A percentile compares a stretch with the other conserved stretches of the same genome.
phyloP scores from a whole-genome alignment of 257 asterid species.

The Cordia subcordata region DNA sequence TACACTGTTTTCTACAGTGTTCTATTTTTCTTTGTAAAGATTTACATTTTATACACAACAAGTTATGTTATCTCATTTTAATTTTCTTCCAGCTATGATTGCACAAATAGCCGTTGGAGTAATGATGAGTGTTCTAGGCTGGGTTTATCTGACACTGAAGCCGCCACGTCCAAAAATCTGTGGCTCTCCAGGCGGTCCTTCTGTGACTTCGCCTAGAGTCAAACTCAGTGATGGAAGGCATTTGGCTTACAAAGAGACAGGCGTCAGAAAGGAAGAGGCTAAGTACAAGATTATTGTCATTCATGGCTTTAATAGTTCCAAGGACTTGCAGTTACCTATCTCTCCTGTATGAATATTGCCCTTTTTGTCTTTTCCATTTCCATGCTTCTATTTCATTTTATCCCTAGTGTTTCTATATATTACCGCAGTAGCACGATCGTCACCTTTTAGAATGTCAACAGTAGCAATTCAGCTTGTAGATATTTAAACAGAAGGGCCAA shows the following conservation, averaged over 20 bases:
- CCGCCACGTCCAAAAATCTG: conserved; percentile 66
- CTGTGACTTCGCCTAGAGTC: conserved; percentile 59
- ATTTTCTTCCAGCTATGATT: conserved; percentile 45
- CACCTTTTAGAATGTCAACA: no score
- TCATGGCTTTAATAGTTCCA: conserved; percentile 70
- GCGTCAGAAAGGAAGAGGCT: conserved; percentile 60
- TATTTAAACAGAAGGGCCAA: no score
- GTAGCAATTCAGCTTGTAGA: no score
- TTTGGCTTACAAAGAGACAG: conserved; percentile 70
- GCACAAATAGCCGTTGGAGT: conserved; percentile 43
- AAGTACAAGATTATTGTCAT: conserved; percentile 46
- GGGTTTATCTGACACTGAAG: conserved; percentile 48
- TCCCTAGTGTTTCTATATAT: not conserved
- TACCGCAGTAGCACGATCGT: no score
- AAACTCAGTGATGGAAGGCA: conserved; percentile 68
- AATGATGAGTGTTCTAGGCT: conserved; percentile 39
- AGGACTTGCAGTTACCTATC: conserved; percentile 46
- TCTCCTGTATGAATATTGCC: conserved; percentile 41
- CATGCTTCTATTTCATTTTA: not conserved
- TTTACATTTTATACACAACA: not conserved
- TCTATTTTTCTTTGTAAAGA: not conserved
- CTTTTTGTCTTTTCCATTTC: conserved; percentile 5
- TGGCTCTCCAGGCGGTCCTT: conserved; percentile 78
- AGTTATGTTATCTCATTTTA: not conserved
- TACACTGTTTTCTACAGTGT: no score